phyloP scores from a whole-genome alignment of 495 filamentous ascomycete genomes.

The Usnea hakonensis region DNA sequence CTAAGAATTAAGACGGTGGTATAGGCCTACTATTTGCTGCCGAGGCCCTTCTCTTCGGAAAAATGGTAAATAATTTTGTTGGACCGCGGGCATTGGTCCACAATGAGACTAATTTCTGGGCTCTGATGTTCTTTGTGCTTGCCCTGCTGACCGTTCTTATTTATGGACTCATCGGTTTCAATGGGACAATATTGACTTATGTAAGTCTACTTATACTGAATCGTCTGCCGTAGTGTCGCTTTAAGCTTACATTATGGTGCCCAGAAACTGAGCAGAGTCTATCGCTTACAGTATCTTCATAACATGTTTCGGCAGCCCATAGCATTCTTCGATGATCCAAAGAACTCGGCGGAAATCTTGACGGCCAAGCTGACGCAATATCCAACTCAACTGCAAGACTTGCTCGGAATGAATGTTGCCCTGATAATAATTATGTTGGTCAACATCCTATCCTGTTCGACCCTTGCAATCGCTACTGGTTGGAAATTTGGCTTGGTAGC shows the following conservation, averaged over 20 bases:
- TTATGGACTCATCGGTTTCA: slow-evolving; percentile 49
- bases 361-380: background rate
- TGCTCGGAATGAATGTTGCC: slow-evolving; percentile 40
- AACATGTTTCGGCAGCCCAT: slow-evolving; percentile 50
- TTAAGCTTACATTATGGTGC: too few species aligned
- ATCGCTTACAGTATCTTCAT: slow-evolving; percentile 52
- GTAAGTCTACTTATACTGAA: background rate
- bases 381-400: slow-evolving; percentile 30
- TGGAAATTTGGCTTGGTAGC: background rate
- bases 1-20: too few species aligned
- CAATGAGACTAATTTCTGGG: slow-evolving; percentile 64
- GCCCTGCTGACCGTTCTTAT: slow-evolving; percentile 42
- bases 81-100: too few species aligned
- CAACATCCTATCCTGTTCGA: slow-evolving; percentile 43
- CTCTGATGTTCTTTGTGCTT: slow-evolving; percentile 56
- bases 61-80: too few species aligned
- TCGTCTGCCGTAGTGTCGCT: too few species aligned
- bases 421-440: slow-evolving; percentile 40
- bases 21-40: too few species aligned
- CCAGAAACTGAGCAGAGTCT: slow-evolving; percentile 40
- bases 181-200: too few species aligned
- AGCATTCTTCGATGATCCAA: slow-evolving; percentile 49
- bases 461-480: slow-evolving; percentile 14
- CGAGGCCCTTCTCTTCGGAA: too few species aligned
- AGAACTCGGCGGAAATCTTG: slow-evolving; percentile 21